Evolutionary conservation across 495 filamentous ascomycete genomes (phyloP), one percentile per base, ranked within the genome.

Genomic region (Hapsidospora chrysogenum): DNA sequence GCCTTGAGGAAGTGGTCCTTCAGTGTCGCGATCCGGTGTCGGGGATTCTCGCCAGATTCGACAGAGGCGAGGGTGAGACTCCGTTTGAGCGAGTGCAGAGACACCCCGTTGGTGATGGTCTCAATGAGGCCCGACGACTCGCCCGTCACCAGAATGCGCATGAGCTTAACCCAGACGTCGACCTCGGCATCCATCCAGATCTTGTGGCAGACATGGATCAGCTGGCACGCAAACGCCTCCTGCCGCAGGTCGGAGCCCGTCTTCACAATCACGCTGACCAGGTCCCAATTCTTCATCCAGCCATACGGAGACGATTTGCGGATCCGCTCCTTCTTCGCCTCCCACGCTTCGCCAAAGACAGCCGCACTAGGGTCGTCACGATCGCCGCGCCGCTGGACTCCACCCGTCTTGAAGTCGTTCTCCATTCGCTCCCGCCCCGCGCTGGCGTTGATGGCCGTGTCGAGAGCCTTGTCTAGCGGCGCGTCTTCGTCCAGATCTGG

Each of bases 361-460:
- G 78, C 78, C 17, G 78, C 78, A 41, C 74, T 79, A n/a, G 78
- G 78, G 47, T 84, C 78, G 43, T 83, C 78, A 17, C 78, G 70
- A 47, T 84, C 78, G 13, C 78, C 78, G 46, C 77, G 76, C 20
- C 76, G 70, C 44, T 74, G 74, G 4, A 84, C 67, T 18, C 78
- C 78, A 33, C 77, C 79, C 14, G 78, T 84, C 57, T 77, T 80
- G 49, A 75, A 61, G 49, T 84, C 78, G 51, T 84, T 84, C 52
- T 84, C 78, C 79, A 83, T 83, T 42, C 78, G 60, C 23, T 76
- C 78, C 18, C 74, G 72, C 37, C 78, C 78, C 29, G 78, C 76
- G 26, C 66, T 75, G 19, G 64, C 50, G 49, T 72, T 73, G 38
- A 70, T 61, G 6, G 58, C 52, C 17, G 71, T 50, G 8, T 62